A percentile compares a stretch with the other conserved stretches of the same genome.
phyloP scores from a whole-genome alignment of 108 stramenopile species.

The Skeletonema costatum region DNA sequence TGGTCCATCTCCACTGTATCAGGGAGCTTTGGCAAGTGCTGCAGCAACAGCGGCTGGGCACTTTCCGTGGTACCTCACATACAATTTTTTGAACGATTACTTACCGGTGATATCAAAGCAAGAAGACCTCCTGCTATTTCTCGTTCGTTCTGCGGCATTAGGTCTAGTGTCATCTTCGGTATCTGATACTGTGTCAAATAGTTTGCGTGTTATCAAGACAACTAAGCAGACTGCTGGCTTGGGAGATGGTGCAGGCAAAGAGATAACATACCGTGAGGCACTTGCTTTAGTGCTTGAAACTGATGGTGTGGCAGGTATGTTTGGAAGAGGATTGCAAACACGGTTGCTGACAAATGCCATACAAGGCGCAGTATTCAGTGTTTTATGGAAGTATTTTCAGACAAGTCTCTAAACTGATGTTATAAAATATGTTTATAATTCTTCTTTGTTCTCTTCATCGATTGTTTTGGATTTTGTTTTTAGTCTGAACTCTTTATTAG shows the following conservation, averaged over 20 bases:
- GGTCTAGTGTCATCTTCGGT: slow-evolving; percentile 77
- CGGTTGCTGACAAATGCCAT: slow-evolving; percentile 82
- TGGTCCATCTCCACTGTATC: slow-evolving; percentile 77
- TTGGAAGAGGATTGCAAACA: slow-evolving; percentile 83
- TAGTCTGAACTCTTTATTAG: slow-evolving; percentile 21
- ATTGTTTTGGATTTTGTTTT: background rate
- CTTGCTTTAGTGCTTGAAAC: slow-evolving; percentile 67
- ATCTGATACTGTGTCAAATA: slow-evolving; percentile 75
- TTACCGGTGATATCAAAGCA: slow-evolving; percentile 56
- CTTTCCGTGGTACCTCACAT: slow-evolving; percentile 78
- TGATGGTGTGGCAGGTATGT: slow-evolving; percentile 72
- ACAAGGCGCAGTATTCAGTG: slow-evolving; percentile 85
- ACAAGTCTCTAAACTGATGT: background rate
- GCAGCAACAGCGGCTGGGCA: slow-evolving; percentile 84
- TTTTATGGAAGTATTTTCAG: slow-evolving; percentile 86
- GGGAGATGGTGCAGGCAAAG: slow-evolving; percentile 38
- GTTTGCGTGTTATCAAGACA: slow-evolving; percentile 85
- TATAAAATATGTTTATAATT: background rate
- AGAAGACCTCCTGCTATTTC: slow-evolving; percentile 72
- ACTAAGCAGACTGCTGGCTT: slow-evolving; percentile 83
- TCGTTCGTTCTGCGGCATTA: slow-evolving; percentile 69
- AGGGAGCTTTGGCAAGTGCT: slow-evolving; percentile 81
- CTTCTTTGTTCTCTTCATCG: background rate
- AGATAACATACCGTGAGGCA: slow-evolving; percentile 71
- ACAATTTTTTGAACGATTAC: slow-evolving; percentile 71